Percentiles rank a stretch among this genome's conserved stretches.
These are phyloP conservation scores for Diaporthe longicolla DNA, from an alignment of 2,329 filamentous ascomycete genomes.

Conservation along the genomic window DNA sequence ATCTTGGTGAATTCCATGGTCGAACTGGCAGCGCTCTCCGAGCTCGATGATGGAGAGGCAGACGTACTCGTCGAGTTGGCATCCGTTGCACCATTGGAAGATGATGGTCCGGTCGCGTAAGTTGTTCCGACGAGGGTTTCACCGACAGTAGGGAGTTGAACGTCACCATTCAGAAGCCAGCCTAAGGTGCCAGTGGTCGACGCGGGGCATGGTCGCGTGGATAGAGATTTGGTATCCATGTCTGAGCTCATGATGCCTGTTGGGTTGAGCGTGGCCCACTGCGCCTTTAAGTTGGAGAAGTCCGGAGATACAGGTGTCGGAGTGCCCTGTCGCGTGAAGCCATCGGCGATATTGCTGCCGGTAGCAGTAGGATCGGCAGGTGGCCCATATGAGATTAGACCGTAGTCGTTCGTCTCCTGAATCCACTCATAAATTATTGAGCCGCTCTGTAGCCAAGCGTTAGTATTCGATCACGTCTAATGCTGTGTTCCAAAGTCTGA, in stretches of 20 bases:
- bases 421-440: slow-evolving; percentile 94
- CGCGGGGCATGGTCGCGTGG: slow-evolving; percentile 77
- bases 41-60: slow-evolving; percentile 47
- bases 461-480: background rate
- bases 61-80: slow-evolving; percentile 48
- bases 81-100: background rate
- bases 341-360: slow-evolving; percentile 71
- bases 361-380: slow-evolving; percentile 65
- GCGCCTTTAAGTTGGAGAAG: slow-evolving; percentile 81
- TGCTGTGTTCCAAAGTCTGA: too few species aligned
- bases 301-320: slow-evolving; percentile 82
- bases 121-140: slow-evolving; percentile 57
- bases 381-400: slow-evolving; percentile 81
- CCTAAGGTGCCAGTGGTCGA: slow-evolving; percentile 71
- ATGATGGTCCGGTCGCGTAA: slow-evolving; percentile 41
- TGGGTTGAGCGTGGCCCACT: slow-evolving; percentile 81
- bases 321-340: slow-evolving; percentile 78
- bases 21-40: slow-evolving; percentile 59
- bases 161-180: slow-evolving; percentile 81
- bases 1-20: slow-evolving; percentile 65
- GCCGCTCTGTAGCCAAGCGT: slow-evolving; percentile 61
- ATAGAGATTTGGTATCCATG: slow-evolving; percentile 73
- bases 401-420: slow-evolving; percentile 86
- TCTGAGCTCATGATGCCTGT: slow-evolving; percentile 75
- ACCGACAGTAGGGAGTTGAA: slow-evolving; percentile 78